Base-by-base conservation (phyloP, 371 early-diverging fungal species). In the Saksenaea oblongispora region DNA sequence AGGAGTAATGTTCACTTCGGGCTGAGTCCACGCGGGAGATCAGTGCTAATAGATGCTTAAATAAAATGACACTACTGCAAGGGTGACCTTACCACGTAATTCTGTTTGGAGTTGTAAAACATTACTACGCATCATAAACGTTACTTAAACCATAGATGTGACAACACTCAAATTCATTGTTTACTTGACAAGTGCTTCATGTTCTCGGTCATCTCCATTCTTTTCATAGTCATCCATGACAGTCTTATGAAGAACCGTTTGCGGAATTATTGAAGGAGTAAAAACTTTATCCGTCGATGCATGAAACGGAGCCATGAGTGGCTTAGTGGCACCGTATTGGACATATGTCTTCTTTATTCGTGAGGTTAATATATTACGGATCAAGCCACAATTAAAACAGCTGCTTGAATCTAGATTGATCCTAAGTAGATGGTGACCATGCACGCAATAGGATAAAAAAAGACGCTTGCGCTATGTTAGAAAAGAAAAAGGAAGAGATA, bases 11-110 rank as follows among this genome's bases (percentile, higher is more conserved):
- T 26, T 83, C 83, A 39, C 71, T 69, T 54, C 72, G 69, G 11
- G 83, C 83, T 1, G 66, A 59, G 44, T 83, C 83, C 24, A 83
- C 80, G 39, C 78, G 68, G 18, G 78, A 60, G 22, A 83, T 67
- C 64, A 83, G 62, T 7, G 62, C 83, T 83, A 55, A 36, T 54
- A 58, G 17, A 51, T 39, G 15, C 34, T 9, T 4, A 34, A 17
- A 63, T 14, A 34, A 14, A 17, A 54, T 13, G 17, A 14, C 18
- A 35, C 34, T 18, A 14, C 10, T 42, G 14, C 41, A 13, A 57
- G 27, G 24, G 14, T 36, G 22, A 56, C 54, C n/a, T 67, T 71
- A 78, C 79, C 74, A 64, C 66, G 59, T 27, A 78, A 65, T 54
- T 78, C 75, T 26, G 73, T 54, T 64, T 78, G 79, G 27, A 78